phyloP scores from a whole-genome alignment of 2,329 filamentous ascomycete genomes.

The Paraphoma chrysanthemicola region DNA sequence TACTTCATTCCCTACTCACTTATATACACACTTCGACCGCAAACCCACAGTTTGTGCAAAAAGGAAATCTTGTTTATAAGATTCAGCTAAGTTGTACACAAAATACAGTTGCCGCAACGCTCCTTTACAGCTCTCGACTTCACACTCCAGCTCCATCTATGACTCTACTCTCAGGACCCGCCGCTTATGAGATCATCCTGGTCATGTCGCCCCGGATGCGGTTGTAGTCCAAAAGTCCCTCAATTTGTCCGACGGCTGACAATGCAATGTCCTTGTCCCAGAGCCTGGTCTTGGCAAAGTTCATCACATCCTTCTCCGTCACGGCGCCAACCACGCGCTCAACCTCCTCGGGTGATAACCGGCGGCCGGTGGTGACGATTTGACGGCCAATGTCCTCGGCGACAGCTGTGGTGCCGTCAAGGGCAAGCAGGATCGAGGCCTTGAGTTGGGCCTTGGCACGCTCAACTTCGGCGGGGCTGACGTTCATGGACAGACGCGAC shows the following conservation, averaged over 20 bases:
- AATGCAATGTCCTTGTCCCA: conserved; percentile 98
- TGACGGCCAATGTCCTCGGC: conserved; percentile 99
- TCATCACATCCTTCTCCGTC: conserved; percentile 95
- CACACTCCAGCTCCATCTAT: background rate
- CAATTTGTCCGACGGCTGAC: conserved; percentile 90
- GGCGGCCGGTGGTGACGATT: conserved; percentile 94
- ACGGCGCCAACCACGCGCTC: conserved; percentile 89
- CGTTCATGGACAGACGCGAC: conserved; percentile 90
- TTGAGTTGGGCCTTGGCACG: conserved; percentile 99
- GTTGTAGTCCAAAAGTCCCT: conserved; percentile 80
- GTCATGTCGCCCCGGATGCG: conserved; percentile 84
- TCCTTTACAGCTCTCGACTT: conserved; percentile 6
- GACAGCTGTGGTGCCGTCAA: conserved; percentile 95
- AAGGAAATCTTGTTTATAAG: conserved; percentile 39
- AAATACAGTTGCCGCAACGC: conserved; percentile 40
- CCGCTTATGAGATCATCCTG: conserved; percentile 65
- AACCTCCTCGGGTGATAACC: conserved; percentile 90
- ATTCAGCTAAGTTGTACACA: conserved; percentile 44
- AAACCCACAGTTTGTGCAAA: background rate
- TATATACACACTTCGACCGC: conserved; percentile 6
- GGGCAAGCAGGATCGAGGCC: conserved; percentile 94
- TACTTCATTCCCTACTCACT: background rate
- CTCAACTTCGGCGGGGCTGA: conserved; percentile 90
- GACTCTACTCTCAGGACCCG: conserved; percentile 3
- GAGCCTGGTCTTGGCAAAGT: conserved; percentile 90